Evolutionary conservation across 2,329 filamentous ascomycete genomes (phyloP), one percentile per base, ranked within the genome.

Genomic region (Colletotrichum godetiae): DNA sequence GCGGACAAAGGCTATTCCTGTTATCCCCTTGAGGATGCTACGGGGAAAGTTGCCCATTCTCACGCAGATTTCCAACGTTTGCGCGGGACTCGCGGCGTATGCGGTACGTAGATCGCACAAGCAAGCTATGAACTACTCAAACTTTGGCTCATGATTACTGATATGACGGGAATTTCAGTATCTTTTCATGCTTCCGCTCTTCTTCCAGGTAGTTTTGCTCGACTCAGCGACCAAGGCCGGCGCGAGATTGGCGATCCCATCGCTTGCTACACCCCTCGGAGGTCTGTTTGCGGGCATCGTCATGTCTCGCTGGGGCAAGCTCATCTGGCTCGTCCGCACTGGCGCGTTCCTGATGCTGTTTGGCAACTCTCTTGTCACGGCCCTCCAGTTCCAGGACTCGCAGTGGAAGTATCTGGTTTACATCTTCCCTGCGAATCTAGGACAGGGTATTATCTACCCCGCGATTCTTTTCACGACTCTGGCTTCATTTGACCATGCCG

Each of bases 181-280:
- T 75, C 84, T 93, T 19, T 94, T 94, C 82, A 92, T 92, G 77
- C 86, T 92, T 0, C 92, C 92, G 0, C 83, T 94, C 5, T 94
- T 92, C 82, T 94, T 93, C 78, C 91, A 93, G 76, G 90, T 90
- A 0, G 90, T 93, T 7, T 86, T 92, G 3, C 81, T 90, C 2
- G 91, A 93, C 72, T 89, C 89, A 0, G 89, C 92, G 0, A 91
- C 91, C 0, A 85, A 86, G 15, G 92, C 92, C 0, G 92, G 92
- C 0, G 86, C 90, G 6, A 88, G 92, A 1, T 87, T 94, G 7
- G 88, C 91, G 0, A 88, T 91, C 1, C 90, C 92, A 1, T 92
- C 91, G 0, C 78, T 93, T 11, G 90, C 88, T 0, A 88, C 88
- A 0, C 90, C 90, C 2, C 78, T 88, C 63, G 89, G 89, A 0